Evolutionary conservation across 2,329 filamentous ascomycete species (phyloP), one percentile per base, ranked within the genome.

Genomic region (Aspergillus tubingensis): DNA sequence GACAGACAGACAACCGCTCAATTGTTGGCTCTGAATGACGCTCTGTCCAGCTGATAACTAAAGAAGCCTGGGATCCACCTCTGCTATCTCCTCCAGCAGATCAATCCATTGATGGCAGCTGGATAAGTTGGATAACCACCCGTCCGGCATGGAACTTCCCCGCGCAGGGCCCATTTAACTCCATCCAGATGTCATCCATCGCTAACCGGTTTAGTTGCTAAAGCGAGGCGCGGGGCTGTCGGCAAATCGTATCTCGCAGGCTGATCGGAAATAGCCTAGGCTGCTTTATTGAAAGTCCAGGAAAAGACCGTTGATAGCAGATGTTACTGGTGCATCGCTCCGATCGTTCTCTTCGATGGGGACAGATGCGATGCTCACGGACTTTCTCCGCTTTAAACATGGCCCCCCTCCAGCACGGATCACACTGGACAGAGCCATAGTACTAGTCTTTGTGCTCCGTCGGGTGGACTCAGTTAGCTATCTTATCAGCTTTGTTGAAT

Each of bases 121-220:
- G 27, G 50, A 54, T 54, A 54, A 44, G 50, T 23, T 19, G 27
- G 50, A 54, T 54, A 54, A 44, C 23, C 36, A 44, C 27, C 27
- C 27, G 36, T 23, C 19, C 13, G 51, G 5, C 17, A 15, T 54
- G 27, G 27, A 30, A 30, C 52, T 54, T 54, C 52, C 52, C 52
- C 52, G 52, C 52, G 52, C 52, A 23, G 38, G 21, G 25, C 21
- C 43, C 38, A 54, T 27, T 49, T 5, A 13, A 13, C 51, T 36
- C 32, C 32, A 36, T 13, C 11, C 32, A 36, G 11, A 36, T 15
- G 32, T 36, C 27, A 25, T 36, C 36, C 36, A 54, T 54, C 36
- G 52, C 50, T n/a, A 41, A 32, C 50, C 23, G 10, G 21, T 41
- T 32, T 13, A 25, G 7, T 25, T 39, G 32, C 23, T 10, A 21